Evolutionary conservation across 495 filamentous ascomycete species (phyloP), one percentile per base, ranked within the genome.

Genomic region (Aspergillus nanangensis): DNA sequence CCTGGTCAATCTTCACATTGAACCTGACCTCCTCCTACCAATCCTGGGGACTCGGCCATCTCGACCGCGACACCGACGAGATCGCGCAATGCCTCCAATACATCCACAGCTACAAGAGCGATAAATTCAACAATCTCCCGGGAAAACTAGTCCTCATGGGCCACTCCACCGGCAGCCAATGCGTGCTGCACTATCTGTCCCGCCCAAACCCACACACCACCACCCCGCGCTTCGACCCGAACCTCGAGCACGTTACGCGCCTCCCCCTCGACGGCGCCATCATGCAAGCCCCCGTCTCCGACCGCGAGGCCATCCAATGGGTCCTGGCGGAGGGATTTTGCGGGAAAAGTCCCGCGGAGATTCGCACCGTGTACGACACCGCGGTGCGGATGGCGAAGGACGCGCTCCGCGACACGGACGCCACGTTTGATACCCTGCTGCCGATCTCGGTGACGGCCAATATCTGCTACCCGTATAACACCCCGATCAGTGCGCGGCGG

Each of bases 151-250:
- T 92, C 13, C 62, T 95, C 2, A 79, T 97, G 76, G 92, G 92
- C 14, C 88, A 94, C 51, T 90, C 84, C 11, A 87, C 83, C 0
- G 92, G 92, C 0, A 87, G 85, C 45, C 92, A 94, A 69, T 89
- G 92, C 56, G 80, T 86, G 34, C 74, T 96, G 71, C 80, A 87
- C 45, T 94, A 91, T 54, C 63, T 86, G 14, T 61, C 58, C 25
- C 55, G 56, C 21, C 58, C 58, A 5, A 67, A 65, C 22, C 68
- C 68, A 1, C 63, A 67, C 42, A 50, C 55, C 39, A 9, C 47
- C 47, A 41, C 53, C 13, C 63, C 63, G 0, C 45, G 57, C 5
- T 65, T 72, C 25, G 68, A 72, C 29, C 41, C 52, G 1, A 38
- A 52, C 7, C 57, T 62, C 35, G 29, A 44, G 17, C 63, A 65